Base-by-base conservation (phyloP, 1,284 basidiomycete species). In the Heliocybe sulcata region DNA sequence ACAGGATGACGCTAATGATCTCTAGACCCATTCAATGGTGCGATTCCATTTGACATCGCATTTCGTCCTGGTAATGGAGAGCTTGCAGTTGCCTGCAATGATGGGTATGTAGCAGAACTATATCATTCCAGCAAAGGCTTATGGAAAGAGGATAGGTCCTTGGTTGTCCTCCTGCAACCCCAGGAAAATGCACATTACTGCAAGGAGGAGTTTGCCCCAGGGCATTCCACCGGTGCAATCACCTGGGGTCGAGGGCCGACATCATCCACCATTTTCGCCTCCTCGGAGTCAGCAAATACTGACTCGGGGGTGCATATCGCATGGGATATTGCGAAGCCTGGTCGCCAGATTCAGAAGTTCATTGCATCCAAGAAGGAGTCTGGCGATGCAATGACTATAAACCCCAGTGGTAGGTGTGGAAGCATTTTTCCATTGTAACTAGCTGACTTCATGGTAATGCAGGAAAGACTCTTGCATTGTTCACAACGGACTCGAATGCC, bases 361-460 rank as follows among this genome's bases (percentile, higher is more conserved):
- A 71, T 77, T 54, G 72, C 73, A 1, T 56, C 29, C 6, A 23
- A 23, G 42, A 16, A 59, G 1, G 81, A 81, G 59, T 72, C 74
- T 14, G 85, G 84, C 27, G 83, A 87, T 63, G 72, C 73, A 6
- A 67, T 83, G 52, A 67, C 73, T 11, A 26, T 85, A 2, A 67
- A 75, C 53, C 60, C 72, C 19, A 64, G 69, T 51, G 82, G 83
- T 81, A 56, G 52, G 60, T 16, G 6, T n/a, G 6, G n/a, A 54
- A 49, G 14, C 48, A 14, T 29, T 52, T 31, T 26, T 33, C 35
- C 22, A 29, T 31, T 22, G 20, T 12, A 22, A 4, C 26, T 52
- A 35, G 1, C 1, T 3, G 20, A 10, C 45, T 16, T 8, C 20
- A 26, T 35, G 42, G 35, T 22, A 23, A 23, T 56, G 31, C 57